These are phyloP conservation scores for Teratosphaeria zuluensis DNA, from an alignment of 2,329 filamentous ascomycete genomes.

Conservation along the genomic window DNA sequence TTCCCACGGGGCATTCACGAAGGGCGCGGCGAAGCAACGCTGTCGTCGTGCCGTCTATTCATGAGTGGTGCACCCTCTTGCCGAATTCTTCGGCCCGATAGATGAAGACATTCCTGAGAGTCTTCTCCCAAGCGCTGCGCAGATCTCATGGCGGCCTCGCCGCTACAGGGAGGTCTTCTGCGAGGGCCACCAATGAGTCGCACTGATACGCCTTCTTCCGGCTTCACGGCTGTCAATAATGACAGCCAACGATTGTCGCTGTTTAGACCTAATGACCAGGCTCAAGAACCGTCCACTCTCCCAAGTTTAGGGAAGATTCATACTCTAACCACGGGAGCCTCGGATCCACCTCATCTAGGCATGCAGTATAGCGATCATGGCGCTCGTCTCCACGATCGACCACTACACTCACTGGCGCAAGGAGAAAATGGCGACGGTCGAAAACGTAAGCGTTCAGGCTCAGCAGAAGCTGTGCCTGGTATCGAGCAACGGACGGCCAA, in stretches of 20 bases:
- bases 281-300: background rate
- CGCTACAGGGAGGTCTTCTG: conserved; percentile 7
- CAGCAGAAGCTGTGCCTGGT: conserved; percentile 3
- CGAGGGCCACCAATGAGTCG: conserved; percentile 11
- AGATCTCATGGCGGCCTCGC: conserved; percentile 10
- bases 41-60: background rate
- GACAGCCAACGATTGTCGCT: conserved; percentile 10
- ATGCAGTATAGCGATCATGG: background rate
- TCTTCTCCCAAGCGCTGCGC: conserved; percentile 11
- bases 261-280: conserved; percentile 9
- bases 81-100: conserved; percentile 5
- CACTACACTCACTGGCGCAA: background rate
- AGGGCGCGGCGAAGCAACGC: background rate
- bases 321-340: background rate
- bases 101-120: background rate
- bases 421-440: conserved; percentile 1
- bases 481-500: background rate
- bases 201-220: conserved; percentile 10
- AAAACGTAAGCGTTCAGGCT: conserved; percentile 19
- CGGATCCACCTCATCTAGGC: background rate
- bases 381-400: background rate
- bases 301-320: background rate
- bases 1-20: background rate
- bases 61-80: background rate
- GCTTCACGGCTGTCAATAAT: conserved; percentile 26